Conservation (phyloP, 192 early-diverging fungal species). For the Neocallimastix lanati region DNA sequence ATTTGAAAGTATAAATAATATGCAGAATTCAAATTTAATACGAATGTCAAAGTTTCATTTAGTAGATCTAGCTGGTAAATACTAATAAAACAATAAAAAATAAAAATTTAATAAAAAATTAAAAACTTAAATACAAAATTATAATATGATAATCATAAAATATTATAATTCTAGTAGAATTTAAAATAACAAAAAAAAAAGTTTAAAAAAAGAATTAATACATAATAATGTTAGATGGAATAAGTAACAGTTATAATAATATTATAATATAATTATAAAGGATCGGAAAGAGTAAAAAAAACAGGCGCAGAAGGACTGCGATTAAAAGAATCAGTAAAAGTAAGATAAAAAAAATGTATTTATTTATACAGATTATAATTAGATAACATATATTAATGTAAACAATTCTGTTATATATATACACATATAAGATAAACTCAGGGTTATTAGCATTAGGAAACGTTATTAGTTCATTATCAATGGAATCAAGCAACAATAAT, state of each 20-base stretch:
- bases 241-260: no score
- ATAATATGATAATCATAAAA: no score
- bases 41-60: neutral
- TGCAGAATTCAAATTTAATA: neutral
- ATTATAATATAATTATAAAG: no score
- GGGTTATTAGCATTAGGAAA: neutral
- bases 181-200: no score
- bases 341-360: no score
- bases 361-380: no score
- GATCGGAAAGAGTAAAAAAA: neutral
- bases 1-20: neutral
- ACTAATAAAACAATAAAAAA: neutral
- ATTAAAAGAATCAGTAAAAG: slow-evolving; percentile 31
- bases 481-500: neutral
- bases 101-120: neutral
- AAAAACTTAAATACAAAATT: no score
- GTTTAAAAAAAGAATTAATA: no score
- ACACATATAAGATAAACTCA: slow-evolving; percentile 1
- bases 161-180: no score
- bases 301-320: slow-evolving; percentile 14
- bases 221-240: no score
- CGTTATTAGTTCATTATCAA: neutral
- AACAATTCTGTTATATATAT: no score
- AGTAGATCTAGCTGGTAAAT: slow-evolving; percentile 4
- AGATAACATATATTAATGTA: no score